phyloP scores from a whole-genome alignment of 106 monocot species.

The Dioscorea alata region DNA sequence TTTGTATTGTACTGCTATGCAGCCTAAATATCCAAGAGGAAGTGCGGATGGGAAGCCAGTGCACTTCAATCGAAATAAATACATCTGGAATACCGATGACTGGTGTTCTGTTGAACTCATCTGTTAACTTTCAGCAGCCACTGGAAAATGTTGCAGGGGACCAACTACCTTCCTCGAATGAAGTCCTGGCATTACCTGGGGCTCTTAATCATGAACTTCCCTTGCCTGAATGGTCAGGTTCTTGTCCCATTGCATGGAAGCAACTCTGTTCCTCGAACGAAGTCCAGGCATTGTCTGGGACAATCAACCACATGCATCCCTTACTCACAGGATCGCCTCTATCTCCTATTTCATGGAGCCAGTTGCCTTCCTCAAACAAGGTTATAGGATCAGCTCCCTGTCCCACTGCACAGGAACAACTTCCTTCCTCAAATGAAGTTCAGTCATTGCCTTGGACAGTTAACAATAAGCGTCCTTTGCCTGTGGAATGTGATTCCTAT shows the following conservation, averaged over 20 bases:
- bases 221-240: constrained; percentile 28
- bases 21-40: constrained; percentile 61
- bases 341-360: background rate
- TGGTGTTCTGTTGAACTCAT: constrained; percentile 30
- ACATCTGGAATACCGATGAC: constrained; percentile 62
- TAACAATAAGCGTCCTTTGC: constrained; percentile 55
- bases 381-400: constrained; percentile 28
- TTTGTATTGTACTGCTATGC: constrained; percentile 9
- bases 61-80: constrained; percentile 62
- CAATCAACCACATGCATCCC: constrained; percentile 50
- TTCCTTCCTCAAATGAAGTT: constrained; percentile 33
- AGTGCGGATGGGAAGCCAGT: constrained; percentile 46
- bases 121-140: constrained; percentile 36
- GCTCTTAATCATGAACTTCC: constrained; percentile 50
- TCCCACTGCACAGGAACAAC: background rate
- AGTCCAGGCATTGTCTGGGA: constrained; percentile 25
- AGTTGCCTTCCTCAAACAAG: constrained; percentile 35
- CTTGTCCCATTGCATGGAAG: background rate
- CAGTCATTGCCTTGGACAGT: constrained; percentile 23
- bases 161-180: constrained; percentile 30
- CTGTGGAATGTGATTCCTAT: constrained; percentile 49
- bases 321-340: constrained; percentile 39
- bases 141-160: constrained; percentile 67
- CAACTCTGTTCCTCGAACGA: constrained; percentile 30
- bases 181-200: constrained; percentile 30